Evolutionary conservation across 1,139 yeast species (phyloP).

Genomic region (Hansenula sp.): DNA sequence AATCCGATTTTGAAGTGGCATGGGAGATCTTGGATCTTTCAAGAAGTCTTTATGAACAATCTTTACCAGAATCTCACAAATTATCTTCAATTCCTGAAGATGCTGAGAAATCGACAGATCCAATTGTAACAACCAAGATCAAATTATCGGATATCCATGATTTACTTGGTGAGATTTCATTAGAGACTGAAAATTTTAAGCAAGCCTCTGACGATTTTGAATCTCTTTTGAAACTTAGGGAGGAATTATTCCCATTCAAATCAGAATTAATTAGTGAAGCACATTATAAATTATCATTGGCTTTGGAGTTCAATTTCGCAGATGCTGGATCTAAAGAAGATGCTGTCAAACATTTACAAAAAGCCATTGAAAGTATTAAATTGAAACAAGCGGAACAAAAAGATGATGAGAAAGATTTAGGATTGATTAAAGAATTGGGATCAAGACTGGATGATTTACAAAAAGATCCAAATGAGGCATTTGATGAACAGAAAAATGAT

Average conservation of each 20-base stretch:
- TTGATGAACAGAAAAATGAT: slow-evolving; percentile 52
- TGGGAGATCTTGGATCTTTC: slow-evolving; percentile 85
- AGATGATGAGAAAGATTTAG: slow-evolving; percentile 22
- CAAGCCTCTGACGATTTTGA: slow-evolving; percentile 72
- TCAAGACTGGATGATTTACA: slow-evolving; percentile 46
- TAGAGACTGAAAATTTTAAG: slow-evolving; percentile 78
- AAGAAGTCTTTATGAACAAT: slow-evolving; percentile 54
- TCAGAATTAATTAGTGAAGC: slow-evolving; percentile 72
- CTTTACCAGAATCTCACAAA: slow-evolving; percentile 11
- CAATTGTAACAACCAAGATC: slow-evolving; percentile 35
- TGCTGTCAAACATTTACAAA: slow-evolving; percentile 56
- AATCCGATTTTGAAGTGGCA: slow-evolving; percentile 77
- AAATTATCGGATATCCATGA: slow-evolving; percentile 76
- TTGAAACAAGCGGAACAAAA: slow-evolving; percentile 16
- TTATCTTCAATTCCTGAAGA: slow-evolving; percentile 29
- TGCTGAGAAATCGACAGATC: slow-evolving; percentile 32
- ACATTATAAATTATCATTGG: slow-evolving; percentile 77
- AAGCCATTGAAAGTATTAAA: slow-evolving; percentile 61
- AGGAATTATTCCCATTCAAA: slow-evolving; percentile 39
- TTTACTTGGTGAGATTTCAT: slow-evolving; percentile 81
- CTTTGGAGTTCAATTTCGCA: slow-evolving; percentile 66
- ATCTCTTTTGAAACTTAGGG: slow-evolving; percentile 52
- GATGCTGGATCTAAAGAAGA: slow-evolving; percentile 42
- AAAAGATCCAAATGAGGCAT: slow-evolving; percentile 46
- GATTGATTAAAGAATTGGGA: slow-evolving; percentile 26